These are phyloP conservation scores for Fistulinella cinereoalba DNA, from an alignment of 1,284 basidiomycete genomes.

Conservation along the genomic window DNA sequence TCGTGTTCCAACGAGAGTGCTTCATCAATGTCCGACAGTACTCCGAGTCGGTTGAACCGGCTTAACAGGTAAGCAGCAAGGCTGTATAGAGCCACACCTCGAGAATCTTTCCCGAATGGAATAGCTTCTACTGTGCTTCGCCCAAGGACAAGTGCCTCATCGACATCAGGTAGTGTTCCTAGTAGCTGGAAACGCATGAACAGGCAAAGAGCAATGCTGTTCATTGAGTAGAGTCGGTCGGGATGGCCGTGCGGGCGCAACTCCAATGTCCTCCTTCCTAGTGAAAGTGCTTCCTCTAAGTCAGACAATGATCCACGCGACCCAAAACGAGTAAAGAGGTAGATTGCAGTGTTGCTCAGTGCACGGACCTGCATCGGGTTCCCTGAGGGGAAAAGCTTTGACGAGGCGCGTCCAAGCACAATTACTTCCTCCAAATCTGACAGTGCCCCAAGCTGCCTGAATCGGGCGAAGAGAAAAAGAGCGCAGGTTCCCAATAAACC, in stretches of 20 bases:
- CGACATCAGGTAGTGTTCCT: neutral
- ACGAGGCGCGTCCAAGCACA: neutral
- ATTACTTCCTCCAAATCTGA: neutral
- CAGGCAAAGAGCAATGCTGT: neutral
- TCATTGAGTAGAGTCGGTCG: neutral
- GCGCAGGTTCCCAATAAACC: neutral
- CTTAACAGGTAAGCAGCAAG: neutral
- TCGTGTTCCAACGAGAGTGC: neutral
- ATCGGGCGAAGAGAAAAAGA: neutral
- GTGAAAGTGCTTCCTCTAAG: neutral
- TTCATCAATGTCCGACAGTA: neutral
- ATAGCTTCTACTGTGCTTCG: neutral
- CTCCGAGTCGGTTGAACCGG: neutral
- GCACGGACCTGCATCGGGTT: neutral
- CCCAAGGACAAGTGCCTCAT: neutral
- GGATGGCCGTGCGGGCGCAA: neutral
- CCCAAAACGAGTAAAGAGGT: neutral
- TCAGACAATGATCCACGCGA: neutral
- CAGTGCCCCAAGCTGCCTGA: neutral
- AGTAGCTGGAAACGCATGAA: neutral
- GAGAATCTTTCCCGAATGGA: neutral
- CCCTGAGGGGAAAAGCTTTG: neutral
- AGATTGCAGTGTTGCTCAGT: too few relatives aligned
- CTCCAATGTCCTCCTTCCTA: neutral
- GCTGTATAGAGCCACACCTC: neutral